Percentiles rank a stretch among this genome's conserved stretches.
Evolutionary conservation across 257 asterid genomes (phyloP).

Genomic region (Vinca minor): DNA sequence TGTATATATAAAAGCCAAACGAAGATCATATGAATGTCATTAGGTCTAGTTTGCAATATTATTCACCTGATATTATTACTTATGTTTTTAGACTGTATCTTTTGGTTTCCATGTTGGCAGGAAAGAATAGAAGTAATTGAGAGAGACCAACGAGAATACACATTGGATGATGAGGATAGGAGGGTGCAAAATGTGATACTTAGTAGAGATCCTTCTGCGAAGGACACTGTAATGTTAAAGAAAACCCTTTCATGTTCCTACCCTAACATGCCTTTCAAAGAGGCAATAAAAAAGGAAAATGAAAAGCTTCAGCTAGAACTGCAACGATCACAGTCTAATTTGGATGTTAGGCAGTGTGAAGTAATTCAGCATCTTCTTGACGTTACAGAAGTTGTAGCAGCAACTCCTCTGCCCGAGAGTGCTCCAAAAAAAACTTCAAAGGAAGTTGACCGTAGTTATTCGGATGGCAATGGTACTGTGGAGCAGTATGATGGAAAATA

Average conservation of each 20-base stretch:
- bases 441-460: slow-evolving; percentile 34
- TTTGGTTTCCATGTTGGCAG: slow-evolving; percentile 26
- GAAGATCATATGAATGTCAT: not conserved
- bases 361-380: slow-evolving; percentile 85
- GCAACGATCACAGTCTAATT: slow-evolving; percentile 70
- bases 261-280: slow-evolving; percentile 57
- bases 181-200: slow-evolving; percentile 68
- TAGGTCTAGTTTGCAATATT: not conserved
- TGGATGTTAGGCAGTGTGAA: slow-evolving; percentile 77
- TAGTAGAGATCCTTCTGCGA: slow-evolving; percentile 61
- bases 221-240: slow-evolving; percentile 55
- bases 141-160: slow-evolving; percentile 67
- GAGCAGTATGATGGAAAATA: slow-evolving; percentile 27
- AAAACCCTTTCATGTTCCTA: slow-evolving; percentile 82
- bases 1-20: not conserved
- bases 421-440: slow-evolving; percentile 35
- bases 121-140: slow-evolving; percentile 72
- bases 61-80: not conserved
- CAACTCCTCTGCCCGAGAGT: slow-evolving; percentile 39
- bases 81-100: no score
- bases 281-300: slow-evolving; percentile 65
- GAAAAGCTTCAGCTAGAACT: slow-evolving; percentile 79
- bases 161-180: slow-evolving; percentile 70
- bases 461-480: slow-evolving; percentile 26
- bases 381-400: slow-evolving; percentile 74